These are phyloP conservation scores for sunflower (Helianthus annuus) DNA, from an alignment of 129 eudicot species.

Conservation along the genomic window HanXRQr2.0-SUNRISE NC_035440.2:38322887-38323386, in stretches of 20 bases:
- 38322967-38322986: too few species aligned
- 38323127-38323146: slow-evolving; percentile 88
- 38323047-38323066: neutral
- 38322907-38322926: too few species aligned
- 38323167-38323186: slow-evolving; percentile 76
- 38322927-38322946: too few species aligned
- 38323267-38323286: slow-evolving; percentile 75
- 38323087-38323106: neutral
- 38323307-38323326: slow-evolving; percentile 97
- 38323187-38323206: slow-evolving; percentile 83
- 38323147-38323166: slow-evolving; percentile 89
- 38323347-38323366: slow-evolving; percentile 76
- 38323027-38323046: neutral
- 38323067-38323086: neutral
- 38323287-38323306: slow-evolving; percentile 92
- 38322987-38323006: too few species aligned
- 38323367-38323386: slow-evolving; percentile 79
- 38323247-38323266: slow-evolving; percentile 79
- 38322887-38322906: too few species aligned
- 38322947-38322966: too few species aligned
- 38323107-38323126: slow-evolving; percentile 13
- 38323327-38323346: slow-evolving; percentile 79
- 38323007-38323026: neutral
- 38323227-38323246: slow-evolving; percentile 68
- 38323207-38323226: slow-evolving; percentile 96